Percentiles rank a stretch among this genome's conserved stretches.
Conservation (phyloP, 1,139 yeast species). For the Zygosaccharomyces pseudobailii region DNA sequence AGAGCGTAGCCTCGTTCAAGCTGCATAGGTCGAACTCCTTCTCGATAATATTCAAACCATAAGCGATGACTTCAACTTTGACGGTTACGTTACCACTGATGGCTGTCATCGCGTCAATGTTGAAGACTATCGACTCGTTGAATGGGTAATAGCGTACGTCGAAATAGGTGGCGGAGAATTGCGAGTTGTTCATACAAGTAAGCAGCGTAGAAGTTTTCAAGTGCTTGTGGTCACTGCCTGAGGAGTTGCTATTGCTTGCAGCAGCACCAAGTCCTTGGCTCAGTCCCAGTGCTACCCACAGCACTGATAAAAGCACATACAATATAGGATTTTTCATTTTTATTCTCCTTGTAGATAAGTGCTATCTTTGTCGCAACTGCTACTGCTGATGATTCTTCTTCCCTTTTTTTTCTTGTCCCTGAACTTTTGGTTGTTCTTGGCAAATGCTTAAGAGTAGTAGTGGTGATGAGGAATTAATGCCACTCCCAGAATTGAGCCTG, state of each 20-base stretch:
- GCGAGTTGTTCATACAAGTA: slow-evolving; percentile 90
- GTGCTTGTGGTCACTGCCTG: slow-evolving; percentile 17
- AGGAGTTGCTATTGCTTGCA: slow-evolving; percentile 1
- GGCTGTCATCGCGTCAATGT: slow-evolving; percentile 74
- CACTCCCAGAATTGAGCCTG: not conserved
- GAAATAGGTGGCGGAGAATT: slow-evolving; percentile 81
- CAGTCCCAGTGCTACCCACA: slow-evolving; percentile 1
- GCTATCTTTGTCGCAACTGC: slow-evolving; percentile 4
- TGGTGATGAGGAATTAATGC: not conserved
- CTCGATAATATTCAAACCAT: slow-evolving; percentile 69
- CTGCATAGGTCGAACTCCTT: slow-evolving; percentile 60
- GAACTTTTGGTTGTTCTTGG: not conserved
- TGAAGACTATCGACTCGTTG: slow-evolving; percentile 57
- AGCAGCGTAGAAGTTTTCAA: slow-evolving; percentile 62
- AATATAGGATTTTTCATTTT: not conserved
- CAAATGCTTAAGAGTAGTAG: not conserved
- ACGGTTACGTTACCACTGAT: slow-evolving; percentile 72
- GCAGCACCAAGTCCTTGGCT: not conserved
- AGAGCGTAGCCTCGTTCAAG: slow-evolving; percentile 51
- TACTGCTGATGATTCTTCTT: not conserved
- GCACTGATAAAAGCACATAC: slow-evolving; percentile 1
- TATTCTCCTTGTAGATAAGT: not conserved
- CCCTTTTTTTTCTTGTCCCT: not conserved
- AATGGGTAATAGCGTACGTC: slow-evolving; percentile 69
- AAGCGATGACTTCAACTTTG: slow-evolving; percentile 62